Conservation (phyloP, 2,329 filamentous ascomycete species). For the Spiromastix sp. region DNA sequence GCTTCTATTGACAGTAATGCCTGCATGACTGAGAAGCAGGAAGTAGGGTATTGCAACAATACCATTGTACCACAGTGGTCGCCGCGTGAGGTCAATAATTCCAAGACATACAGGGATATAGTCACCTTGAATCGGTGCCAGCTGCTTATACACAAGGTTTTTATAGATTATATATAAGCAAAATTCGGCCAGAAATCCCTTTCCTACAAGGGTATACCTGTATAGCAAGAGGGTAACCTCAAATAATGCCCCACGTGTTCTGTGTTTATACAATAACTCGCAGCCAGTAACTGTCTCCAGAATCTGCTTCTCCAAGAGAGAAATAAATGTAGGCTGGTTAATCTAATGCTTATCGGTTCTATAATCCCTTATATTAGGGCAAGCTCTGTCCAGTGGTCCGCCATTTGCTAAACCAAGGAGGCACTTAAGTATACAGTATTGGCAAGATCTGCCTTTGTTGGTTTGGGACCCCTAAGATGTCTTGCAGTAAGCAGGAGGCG, state of each 20-base stretch:
- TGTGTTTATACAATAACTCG: conserved; percentile 12
- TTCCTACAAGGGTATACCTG: conserved; percentile 15
- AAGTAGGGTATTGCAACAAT: conserved; percentile 8
- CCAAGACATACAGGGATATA: conserved; percentile 14
- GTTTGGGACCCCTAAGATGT: too few species aligned
- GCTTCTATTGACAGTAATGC: background rate
- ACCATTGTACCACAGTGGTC: conserved; percentile 7
- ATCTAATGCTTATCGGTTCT: conserved; percentile 13
- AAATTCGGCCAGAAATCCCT: conserved; percentile 10
- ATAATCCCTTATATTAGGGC: conserved; percentile 32
- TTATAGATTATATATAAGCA: conserved; percentile 9
- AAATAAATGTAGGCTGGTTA: conserved; percentile 8
- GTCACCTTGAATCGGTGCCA: conserved; percentile 11
- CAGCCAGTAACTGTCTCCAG: conserved; percentile 10
- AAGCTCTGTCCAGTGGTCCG: conserved; percentile 22
- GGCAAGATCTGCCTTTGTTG: conserved; percentile 12
- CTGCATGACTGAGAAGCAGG: conserved; percentile 10
- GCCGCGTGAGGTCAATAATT: conserved; percentile 9
- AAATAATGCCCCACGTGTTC: conserved; percentile 15
- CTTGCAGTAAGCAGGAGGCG: too few species aligned
- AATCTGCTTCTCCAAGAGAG: conserved; percentile 7
- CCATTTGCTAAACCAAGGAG: conserved; percentile 26
- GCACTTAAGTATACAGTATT: conserved; percentile 33
- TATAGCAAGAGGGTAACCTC: conserved; percentile 13
- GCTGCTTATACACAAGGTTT: conserved; percentile 10